A percentile compares a stretch with the other conserved stretches of the same genome.
Conservation (phyloP, 108 stramenopile species). For the Chaetoceros muelleri region DNA sequence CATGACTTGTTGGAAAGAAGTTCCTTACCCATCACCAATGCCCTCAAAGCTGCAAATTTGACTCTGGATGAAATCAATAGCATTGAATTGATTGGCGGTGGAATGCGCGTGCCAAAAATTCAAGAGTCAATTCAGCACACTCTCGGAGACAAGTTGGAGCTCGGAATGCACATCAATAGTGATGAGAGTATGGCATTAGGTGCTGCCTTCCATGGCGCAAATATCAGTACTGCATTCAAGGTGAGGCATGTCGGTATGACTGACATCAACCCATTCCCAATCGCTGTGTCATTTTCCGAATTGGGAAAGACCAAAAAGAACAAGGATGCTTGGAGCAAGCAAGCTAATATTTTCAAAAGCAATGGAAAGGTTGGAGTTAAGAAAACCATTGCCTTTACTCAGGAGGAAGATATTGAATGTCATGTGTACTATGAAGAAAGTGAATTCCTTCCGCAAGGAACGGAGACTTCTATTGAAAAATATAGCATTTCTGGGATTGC, state of each 20-base stretch:
- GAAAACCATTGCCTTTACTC: constrained; percentile 94
- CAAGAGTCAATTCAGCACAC: constrained; percentile 60
- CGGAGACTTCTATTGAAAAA: constrained; percentile 40
- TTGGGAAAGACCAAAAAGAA: constrained; percentile 19
- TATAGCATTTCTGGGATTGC: constrained; percentile 91
- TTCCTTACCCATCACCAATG: constrained; percentile 60
- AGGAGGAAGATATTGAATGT: constrained; percentile 81
- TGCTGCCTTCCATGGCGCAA: constrained; percentile 97
- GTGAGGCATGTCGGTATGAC: constrained; percentile 94
- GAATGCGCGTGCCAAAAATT: constrained; percentile 93
- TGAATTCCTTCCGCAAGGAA: constrained; percentile 66
- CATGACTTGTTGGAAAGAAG: constrained; percentile 77
- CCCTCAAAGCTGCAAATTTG: constrained; percentile 60
- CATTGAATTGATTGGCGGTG: constrained; percentile 97
- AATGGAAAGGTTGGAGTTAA: constrained; percentile 75
- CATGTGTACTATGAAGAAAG: constrained; percentile 62
- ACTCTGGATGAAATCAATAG: constrained; percentile 84
- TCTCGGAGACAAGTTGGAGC: constrained; percentile 50
- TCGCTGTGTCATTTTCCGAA: constrained; percentile 18
- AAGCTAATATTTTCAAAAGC: constrained; percentile 84
- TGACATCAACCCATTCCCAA: constrained; percentile 82
- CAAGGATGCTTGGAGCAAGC: constrained; percentile 72
- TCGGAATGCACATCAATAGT: constrained; percentile 97
- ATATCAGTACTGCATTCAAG: constrained; percentile 92
- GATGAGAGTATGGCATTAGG: constrained; percentile 98